Evolutionary conservation across 2,329 filamentous ascomycete genomes (phyloP), one percentile per base, ranked within the genome.

Genomic region (Diaporthe sp.): DNA sequence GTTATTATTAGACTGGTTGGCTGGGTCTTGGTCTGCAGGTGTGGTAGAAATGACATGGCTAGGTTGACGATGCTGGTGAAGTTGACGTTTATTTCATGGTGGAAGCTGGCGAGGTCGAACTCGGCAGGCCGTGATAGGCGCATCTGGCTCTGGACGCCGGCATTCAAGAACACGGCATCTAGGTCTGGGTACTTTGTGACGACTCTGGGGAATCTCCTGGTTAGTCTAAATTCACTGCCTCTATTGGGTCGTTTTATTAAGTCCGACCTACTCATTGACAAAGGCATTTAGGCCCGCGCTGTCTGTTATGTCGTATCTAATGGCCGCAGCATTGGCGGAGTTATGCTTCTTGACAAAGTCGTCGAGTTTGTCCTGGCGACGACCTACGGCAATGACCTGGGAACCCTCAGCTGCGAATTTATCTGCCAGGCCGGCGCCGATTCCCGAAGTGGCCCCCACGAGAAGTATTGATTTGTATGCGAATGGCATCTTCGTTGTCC

Each of bases 391-490:
- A 31, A 87, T 86, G 10, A 90, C 85, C 74, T 85, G 82, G 37
- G 84, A 81, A 31, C 86, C 86, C 70, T 82, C 80, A 19, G 80
- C 73, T 62, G 88, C 76, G 15, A 80, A 76, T 74, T 79, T 79
- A 39, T 79, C 72, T 12, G 86, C 86, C 78, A 90, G 81, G 1
- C 84, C 86, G 65, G 80, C 80, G 51, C 88, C 88, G 71, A 90
- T 89, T 49, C 88, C 88, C 13, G 86, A 85, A 1, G 88, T 89
- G 17, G 87, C 87, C 4, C 88, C 87, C 71, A 89, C 80, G n/a
- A 89, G 73, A 31, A 90, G 85, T 12, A 88, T 83, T 77, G 87
- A 85, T 57, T 88, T 87, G 80, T 89, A 89, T 28, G 17, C 31
- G 42, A 72, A 72, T 4, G 57, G 55, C 70, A 72, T 65, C 19